These are phyloP conservation scores for Taiwanofungus camphoratus DNA, from an alignment of 1,284 basidiomycete species.

Conservation along the genomic window DNA sequence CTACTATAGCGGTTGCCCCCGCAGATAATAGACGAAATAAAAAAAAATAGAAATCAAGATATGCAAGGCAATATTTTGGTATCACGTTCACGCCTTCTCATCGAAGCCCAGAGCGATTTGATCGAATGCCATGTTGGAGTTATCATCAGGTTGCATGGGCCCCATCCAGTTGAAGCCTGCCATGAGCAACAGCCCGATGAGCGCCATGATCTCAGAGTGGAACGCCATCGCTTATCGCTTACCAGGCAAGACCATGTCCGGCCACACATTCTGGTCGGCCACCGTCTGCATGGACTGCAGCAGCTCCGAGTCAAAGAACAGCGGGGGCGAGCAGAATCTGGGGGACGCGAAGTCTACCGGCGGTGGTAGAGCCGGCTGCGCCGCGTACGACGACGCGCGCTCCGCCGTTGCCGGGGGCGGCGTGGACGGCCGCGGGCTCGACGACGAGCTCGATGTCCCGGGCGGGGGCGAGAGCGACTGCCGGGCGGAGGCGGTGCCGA, in stretches of 20 bases:
- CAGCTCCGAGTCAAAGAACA: conserved; percentile 55
- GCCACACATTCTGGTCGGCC: conserved; percentile 43
- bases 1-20: no score
- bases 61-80: conserved; percentile 1
- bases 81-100: neutral
- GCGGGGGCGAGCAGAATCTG: conserved; percentile 46
- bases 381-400: neutral
- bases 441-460: neutral
- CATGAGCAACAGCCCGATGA: neutral
- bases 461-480: conserved; percentile 8
- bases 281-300: conserved; percentile 56
- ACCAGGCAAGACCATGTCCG: conserved; percentile 49
- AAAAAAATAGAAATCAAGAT: neutral
- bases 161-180: conserved; percentile 28
- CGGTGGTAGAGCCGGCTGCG: neutral
- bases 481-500: neutral
- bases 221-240: conserved; percentile 15
- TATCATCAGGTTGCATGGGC: conserved; percentile 14
- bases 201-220: neutral
- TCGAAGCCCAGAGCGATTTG: neutral
- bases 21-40: no score
- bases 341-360: conserved; percentile 24
- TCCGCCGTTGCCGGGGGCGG: neutral
- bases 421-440: conserved; percentile 1
- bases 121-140: conserved; percentile 14